A percentile compares a stretch with the other conserved stretches of the same genome.
phyloP scores from a whole-genome alignment of 805 yeast genomes.

The Sungouiella thailandica region DNA sequence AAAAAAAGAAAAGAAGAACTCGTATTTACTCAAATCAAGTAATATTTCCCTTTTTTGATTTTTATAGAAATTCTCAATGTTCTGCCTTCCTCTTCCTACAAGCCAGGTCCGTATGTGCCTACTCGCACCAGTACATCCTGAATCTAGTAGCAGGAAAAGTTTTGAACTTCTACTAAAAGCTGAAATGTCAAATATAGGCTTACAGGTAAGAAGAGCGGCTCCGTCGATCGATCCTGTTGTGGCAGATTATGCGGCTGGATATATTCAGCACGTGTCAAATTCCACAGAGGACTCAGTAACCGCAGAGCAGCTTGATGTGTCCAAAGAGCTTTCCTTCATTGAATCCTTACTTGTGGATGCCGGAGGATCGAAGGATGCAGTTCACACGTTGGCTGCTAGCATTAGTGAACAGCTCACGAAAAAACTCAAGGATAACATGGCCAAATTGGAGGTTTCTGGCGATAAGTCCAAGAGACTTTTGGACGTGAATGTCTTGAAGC shows the following conservation, averaged over 20 bases:
- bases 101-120: too few relatives aligned
- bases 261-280: slow-evolving; percentile 73
- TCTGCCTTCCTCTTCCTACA: too few relatives aligned
- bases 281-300: slow-evolving; percentile 79
- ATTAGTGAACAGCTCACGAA: slow-evolving; percentile 45
- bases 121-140: slow-evolving; percentile 5
- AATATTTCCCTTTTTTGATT: too few relatives aligned
- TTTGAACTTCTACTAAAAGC: too few relatives aligned
- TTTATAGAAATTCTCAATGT: too few relatives aligned
- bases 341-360: slow-evolving; percentile 67
- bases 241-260: slow-evolving; percentile 86
- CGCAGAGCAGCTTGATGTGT: slow-evolving; percentile 64
- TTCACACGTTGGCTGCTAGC: slow-evolving; percentile 42
- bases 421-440: slow-evolving; percentile 61
- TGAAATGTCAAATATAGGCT: slow-evolving; percentile 38
- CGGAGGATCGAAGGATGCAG: slow-evolving; percentile 65
- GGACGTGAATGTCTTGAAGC: slow-evolving; percentile 62
- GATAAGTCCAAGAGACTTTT: slow-evolving; percentile 84
- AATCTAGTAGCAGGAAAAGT: too few relatives aligned
- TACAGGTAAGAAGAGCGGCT: slow-evolving; percentile 78
- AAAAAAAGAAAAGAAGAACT: too few relatives aligned
- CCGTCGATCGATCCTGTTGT: slow-evolving; percentile 85
- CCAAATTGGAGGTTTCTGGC: slow-evolving; percentile 73
- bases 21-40: too few relatives aligned
- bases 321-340: slow-evolving; percentile 64